phyloP scores from a whole-genome alignment of 768 basidiomycete genomes.

The Neoboletus subvelutipes region DNA sequence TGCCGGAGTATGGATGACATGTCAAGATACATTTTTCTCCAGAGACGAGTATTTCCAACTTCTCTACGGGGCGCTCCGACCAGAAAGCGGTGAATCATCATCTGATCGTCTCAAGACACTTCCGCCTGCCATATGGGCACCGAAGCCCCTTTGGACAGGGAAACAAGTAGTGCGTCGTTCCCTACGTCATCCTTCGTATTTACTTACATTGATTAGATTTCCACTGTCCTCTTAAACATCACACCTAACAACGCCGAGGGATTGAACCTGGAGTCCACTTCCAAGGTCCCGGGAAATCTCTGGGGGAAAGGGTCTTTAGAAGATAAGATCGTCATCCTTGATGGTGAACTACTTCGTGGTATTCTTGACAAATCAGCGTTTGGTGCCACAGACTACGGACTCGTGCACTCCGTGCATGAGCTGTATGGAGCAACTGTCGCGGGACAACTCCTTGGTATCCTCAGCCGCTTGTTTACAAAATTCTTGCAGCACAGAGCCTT shows the following conservation, averaged over 20 bases:
- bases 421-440: slow-evolving; percentile 89
- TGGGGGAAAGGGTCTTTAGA: slow-evolving; percentile 84
- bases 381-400: slow-evolving; percentile 92
- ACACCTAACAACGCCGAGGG: slow-evolving; percentile 79
- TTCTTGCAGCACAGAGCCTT: slow-evolving; percentile 96
- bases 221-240: slow-evolving; percentile 90
- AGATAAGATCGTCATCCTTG: slow-evolving; percentile 84
- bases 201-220: slow-evolving; percentile 57
- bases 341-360: slow-evolving; percentile 92
- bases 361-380: slow-evolving; percentile 97
- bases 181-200: not conserved
- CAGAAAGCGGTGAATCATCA: slow-evolving; percentile 71
- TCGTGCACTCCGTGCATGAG: slow-evolving; percentile 96
- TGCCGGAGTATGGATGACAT: slow-evolving; percentile 99
- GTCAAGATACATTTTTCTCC: slow-evolving; percentile 90
- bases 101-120: slow-evolving; percentile 69
- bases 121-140: slow-evolving; percentile 92
- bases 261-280: slow-evolving; percentile 79
- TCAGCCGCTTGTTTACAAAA: slow-evolving; percentile 94
- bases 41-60: slow-evolving; percentile 96
- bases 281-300: slow-evolving; percentile 84
- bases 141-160: slow-evolving; percentile 91
- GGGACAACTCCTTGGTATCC: slow-evolving; percentile 87
- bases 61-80: slow-evolving; percentile 89
- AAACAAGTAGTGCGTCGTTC: slow-evolving; percentile 83